Percentiles rank a stretch among this genome's conserved stretches.
These are phyloP conservation scores for Leccinum rimulosum DNA, from an alignment of 768 basidiomycete genomes.

Conservation along the genomic window DNA sequence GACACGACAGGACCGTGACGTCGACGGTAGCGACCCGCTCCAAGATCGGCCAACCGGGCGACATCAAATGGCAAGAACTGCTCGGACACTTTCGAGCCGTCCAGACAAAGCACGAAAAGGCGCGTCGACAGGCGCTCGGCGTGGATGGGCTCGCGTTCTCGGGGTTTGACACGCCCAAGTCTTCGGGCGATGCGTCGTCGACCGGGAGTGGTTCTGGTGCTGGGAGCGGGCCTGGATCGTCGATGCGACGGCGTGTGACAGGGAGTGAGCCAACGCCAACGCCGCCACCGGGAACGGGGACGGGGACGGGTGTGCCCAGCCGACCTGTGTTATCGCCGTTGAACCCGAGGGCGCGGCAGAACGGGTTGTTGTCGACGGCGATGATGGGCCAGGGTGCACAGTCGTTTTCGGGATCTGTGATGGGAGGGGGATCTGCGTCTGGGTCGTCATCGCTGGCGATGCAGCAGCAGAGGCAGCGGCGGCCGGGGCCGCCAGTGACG, in stretches of 20 bases:
- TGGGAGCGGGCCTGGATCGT: slow-evolving; percentile 35
- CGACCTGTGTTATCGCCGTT: slow-evolving; percentile 63
- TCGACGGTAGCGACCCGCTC: slow-evolving; percentile 55
- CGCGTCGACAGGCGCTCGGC: slow-evolving; percentile 75
- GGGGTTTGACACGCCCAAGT: slow-evolving; percentile 37
- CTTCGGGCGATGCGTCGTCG: slow-evolving; percentile 17
- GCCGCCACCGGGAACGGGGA: slow-evolving; percentile 25
- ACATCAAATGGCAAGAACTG: slow-evolving; percentile 97
- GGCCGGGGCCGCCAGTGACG: slow-evolving; percentile 36
- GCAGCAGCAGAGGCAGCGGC: slow-evolving; percentile 40
- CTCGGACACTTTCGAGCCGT: slow-evolving; percentile 88
- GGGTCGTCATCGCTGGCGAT: slow-evolving; percentile 21
- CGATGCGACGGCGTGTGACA: slow-evolving; percentile 61
- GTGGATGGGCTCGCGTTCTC: slow-evolving; percentile 53
- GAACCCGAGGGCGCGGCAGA: slow-evolving; percentile 65
- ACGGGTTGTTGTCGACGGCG: slow-evolving; percentile 38
- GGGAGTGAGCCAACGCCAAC: slow-evolving; percentile 41
- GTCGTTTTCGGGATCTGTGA: slow-evolving; percentile 24
- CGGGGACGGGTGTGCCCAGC: slow-evolving; percentile 19
- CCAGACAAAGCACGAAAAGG: slow-evolving; percentile 89
- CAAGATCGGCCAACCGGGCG: slow-evolving; percentile 69
- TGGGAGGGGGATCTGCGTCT: slow-evolving; percentile 5
- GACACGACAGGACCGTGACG: slow-evolving; percentile 20
- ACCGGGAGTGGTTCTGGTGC: slow-evolving; percentile 6
- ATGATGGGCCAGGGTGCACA: slow-evolving; percentile 37